These are phyloP conservation scores for Colletotrichum liriopes DNA, from an alignment of 2,329 filamentous ascomycete genomes.

Conservation along the genomic window DNA sequence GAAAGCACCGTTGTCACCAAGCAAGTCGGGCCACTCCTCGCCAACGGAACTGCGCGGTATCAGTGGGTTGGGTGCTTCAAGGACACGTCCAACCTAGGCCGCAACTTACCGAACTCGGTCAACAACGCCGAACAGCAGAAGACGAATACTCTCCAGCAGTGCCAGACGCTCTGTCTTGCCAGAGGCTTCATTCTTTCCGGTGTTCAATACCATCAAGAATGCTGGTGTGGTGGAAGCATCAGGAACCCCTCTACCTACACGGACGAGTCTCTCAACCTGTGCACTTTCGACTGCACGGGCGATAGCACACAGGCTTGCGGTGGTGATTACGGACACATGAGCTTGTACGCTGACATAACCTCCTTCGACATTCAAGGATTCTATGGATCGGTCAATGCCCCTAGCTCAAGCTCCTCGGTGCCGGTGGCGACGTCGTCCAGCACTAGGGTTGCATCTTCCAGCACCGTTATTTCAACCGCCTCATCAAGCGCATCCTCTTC, in stretches of 20 bases:
- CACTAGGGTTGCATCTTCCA: constrained; percentile 33
- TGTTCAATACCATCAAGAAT: constrained; percentile 52
- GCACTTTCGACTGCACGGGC: constrained; percentile 50
- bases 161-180: constrained; percentile 49
- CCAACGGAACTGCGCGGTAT: constrained; percentile 50
- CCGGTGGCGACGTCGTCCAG: constrained; percentile 22
- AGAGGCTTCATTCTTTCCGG: constrained; percentile 53
- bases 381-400: constrained; percentile 36
- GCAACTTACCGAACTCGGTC: constrained; percentile 51
- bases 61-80: constrained; percentile 58
- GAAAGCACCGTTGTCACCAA: constrained; percentile 51
- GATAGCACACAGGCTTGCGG: constrained; percentile 50
- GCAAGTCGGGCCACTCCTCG: constrained; percentile 55
- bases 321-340: constrained; percentile 52
- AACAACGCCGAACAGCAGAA: constrained; percentile 45
- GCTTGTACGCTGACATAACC: constrained; percentile 51
- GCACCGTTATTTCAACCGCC: constrained; percentile 20
- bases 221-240: constrained; percentile 50
- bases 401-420: constrained; percentile 30
- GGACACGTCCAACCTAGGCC: constrained; percentile 50
- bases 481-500: constrained; percentile 4
- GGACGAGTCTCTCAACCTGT: constrained; percentile 47
- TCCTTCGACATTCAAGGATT: constrained; percentile 48
- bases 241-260: constrained; percentile 47
- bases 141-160: constrained; percentile 54